phyloP scores from a whole-genome alignment of 2,329 filamentous ascomycete genomes.

The Teratosphaeria epicoccoides region DNA sequence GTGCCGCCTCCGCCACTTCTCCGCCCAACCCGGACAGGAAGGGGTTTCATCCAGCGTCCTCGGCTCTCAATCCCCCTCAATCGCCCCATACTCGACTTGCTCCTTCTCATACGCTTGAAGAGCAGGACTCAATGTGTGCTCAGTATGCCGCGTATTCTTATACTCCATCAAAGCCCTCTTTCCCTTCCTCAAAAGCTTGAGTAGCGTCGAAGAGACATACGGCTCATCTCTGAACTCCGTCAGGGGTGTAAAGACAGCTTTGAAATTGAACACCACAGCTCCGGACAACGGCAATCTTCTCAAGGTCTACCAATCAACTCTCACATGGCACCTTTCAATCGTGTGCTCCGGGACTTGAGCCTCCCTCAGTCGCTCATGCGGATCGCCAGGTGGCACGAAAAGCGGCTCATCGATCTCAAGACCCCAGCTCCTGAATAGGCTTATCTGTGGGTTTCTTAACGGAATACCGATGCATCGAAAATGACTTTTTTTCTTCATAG shows the following conservation, averaged over 20 bases:
- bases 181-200: constrained; percentile 59
- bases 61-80: constrained; percentile 53
- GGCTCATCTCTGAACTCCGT: constrained; percentile 60
- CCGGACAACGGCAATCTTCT: constrained; percentile 66
- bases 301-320: constrained; percentile 83
- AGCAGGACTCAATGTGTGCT: constrained; percentile 58
- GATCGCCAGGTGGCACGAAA: constrained; percentile 60
- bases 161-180: constrained; percentile 65
- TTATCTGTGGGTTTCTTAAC: constrained; percentile 62
- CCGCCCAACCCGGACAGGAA: constrained; percentile 66
- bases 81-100: constrained; percentile 53
- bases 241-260: constrained; percentile 69
- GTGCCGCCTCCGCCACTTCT: constrained; percentile 58
- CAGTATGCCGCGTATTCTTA: constrained; percentile 71
- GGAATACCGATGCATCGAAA: constrained; percentile 83
- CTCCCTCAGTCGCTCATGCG: constrained; percentile 50
- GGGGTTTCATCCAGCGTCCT: constrained; percentile 64
- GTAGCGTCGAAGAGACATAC: constrained; percentile 56
- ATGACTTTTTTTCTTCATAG: constrained; percentile 78
- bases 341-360: constrained; percentile 48
- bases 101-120: constrained; percentile 54
- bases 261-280: constrained; percentile 77
- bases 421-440: constrained; percentile 78
- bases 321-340: constrained; percentile 52
- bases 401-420: constrained; percentile 65